Base-by-base conservation (phyloP, 768 basidiomycete genomes). In the Rhodotorula graminis region DNA sequence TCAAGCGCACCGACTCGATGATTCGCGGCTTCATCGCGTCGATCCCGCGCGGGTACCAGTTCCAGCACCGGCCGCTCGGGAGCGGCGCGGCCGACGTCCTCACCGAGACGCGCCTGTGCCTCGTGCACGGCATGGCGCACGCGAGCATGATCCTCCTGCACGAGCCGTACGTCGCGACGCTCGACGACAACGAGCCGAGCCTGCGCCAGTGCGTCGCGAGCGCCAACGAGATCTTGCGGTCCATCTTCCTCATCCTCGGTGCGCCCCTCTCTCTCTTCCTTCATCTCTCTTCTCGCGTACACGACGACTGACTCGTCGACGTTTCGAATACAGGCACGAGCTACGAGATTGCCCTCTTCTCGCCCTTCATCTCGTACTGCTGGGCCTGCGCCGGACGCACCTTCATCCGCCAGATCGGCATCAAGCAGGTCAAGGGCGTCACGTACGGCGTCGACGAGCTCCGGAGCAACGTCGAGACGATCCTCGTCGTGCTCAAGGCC, bases 31-130 rank as follows among this genome's bases (percentile, higher is more conserved):
- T 78, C 65, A 69, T 72, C n/a, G 44, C 76, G 16, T 74, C 72
- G 27, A 71, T 78, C 58, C 77, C 77, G 11, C 76, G 76, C 53
- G 76, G 77, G 58, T 73, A 72, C 61, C 66, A 70, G 61, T 31
- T 62, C 65, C 14, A 7, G 29, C 60, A n/a, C 6, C 44, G 16
- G 0, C 3, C 58, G 16, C 8, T 37, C 15, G 27, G 27, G 31
- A 29, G 46, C 33, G 56, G 27, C 15, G 0, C 8, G 27, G 47
- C 21, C 40, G 57, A 69, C 31, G 53, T 65, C 14, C 47, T 65
- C n/a, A 47, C 12, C 25, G 74, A 75, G 50, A 47, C 65, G 46
- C 64, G 71, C 21, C 52, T 75, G 33, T 50, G 61, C 67, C 65
- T 72, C 46, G 44, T 72, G 14, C 76, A 75, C 58, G 65, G 67